Base-by-base conservation (phyloP, 1,284 basidiomycete genomes). In the Puccinia polysora region DNA sequence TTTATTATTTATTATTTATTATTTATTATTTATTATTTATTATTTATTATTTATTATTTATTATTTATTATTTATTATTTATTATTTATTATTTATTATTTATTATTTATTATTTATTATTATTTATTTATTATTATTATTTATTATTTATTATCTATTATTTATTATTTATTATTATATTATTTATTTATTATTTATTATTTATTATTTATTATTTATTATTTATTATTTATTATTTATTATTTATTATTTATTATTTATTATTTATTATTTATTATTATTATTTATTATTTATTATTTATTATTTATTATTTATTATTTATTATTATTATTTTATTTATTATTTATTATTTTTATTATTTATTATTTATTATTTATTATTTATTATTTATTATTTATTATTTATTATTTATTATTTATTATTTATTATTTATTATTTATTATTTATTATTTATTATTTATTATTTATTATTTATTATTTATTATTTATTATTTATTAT, bases 381-480 rank as follows among this genome's bases (percentile, higher is more conserved):
- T 52, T 52, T 52, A 52, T 52, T 52, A 14, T 52, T 52, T 52
- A 23, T 52, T 52, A 14, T 52, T 52, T 52, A 23, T 52, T 52
- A 52, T 52, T 52, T 14, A 52, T 52, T 23, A 52, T 52, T 52
- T 52, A 52, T 52, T 52, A 14, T 52, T 52, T 23, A 52, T 52
- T 52, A 14, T 14, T 52, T 52, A 8, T 52, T 52, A 14, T 14
- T 52, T 52, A 8, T 52, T 23, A 14, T 52, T 15, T 14, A 14
- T 23, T 52, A 14, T 52, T 52, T 14, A 52, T 52, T 23, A 14
- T 52, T 52, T 8, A 52, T 52, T 52, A 14, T 52, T 52, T 14
- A 52, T 52, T 23, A 14, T 52, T 52, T 52, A 23, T 14, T 23
- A 14, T 10, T 52, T 52, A 52, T 52, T 23, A 14, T 15, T 52